Evolutionary conservation across 2,329 filamentous ascomycete genomes (phyloP), one percentile per base, ranked within the genome.

Genomic region (Beauveria caledonica): DNA sequence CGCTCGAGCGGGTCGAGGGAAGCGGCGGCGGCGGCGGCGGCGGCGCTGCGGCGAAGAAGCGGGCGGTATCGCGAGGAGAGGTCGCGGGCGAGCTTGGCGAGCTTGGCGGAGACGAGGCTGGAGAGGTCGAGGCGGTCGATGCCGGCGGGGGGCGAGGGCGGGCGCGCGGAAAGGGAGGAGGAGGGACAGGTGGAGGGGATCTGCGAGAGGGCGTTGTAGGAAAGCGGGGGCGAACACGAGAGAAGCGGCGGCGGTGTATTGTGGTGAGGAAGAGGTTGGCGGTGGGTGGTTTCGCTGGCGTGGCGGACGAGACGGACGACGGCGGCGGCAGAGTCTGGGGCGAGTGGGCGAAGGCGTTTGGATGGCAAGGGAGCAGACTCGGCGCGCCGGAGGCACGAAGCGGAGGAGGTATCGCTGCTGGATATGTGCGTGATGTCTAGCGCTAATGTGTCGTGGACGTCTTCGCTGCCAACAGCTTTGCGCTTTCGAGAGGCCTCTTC

Each of bases 41-140:
- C n/a, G 17, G 67, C 64, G 0, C 29, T 33, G 13, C 72, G 66
- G n/a, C 27, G 61, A 7, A 57, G 29, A 6, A 53, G 54, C 4
- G 86, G 85, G 5, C 71, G 76, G 70, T 83, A 90, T 3, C 80
- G 78, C 2, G 76, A 77, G 0, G 73, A 64, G 4, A 86, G 73
- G 17, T 81, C 76, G 27, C 83, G 74, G n/a, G 80, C 77, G 0
- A 73, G 67, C 55, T 74, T 70, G 2, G 78, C 79, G 1, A 90
- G 75, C 64, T 80, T 77, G 9, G 74, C 71, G 0, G 88, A 88
- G 45, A 89, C 70, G 46, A 90, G 74, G 39, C 80, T 79, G 2
- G 68, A 58, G 0, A 77, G 73, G 3, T 71, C 66, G 53, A 89
- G 71, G n/a, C 75, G 71, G 2, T 72, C 66, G 17, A 73, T 71